phyloP scores from a whole-genome alignment of 1,284 basidiomycete species.

The Schizophyllum amplum region DNA sequence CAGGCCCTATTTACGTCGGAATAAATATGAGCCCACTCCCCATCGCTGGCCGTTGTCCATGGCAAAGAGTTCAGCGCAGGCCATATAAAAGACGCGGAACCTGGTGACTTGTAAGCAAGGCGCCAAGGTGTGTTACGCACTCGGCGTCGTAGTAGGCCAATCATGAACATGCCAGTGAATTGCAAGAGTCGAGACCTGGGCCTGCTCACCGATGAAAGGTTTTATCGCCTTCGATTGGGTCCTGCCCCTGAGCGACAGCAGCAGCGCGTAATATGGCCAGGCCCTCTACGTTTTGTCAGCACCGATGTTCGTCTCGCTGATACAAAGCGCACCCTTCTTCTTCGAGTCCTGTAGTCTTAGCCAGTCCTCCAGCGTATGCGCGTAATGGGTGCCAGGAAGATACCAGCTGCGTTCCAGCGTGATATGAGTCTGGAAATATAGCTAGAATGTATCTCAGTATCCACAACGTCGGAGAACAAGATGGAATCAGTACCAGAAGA shows the following conservation, averaged over 20 bases:
- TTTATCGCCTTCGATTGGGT: slow-evolving; percentile 47
- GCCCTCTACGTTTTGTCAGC: slow-evolving; percentile 28
- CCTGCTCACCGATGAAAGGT: slow-evolving; percentile 44
- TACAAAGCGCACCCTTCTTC: slow-evolving; percentile 22
- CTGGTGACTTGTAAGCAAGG: slow-evolving; percentile 27
- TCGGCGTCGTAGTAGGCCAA: no score
- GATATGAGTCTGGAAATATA: slow-evolving; percentile 66
- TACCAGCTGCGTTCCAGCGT: slow-evolving; percentile 56
- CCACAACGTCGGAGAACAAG: background rate
- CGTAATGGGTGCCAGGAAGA: slow-evolving; percentile 62
- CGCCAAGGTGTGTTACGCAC: no score
- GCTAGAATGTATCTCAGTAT: slow-evolving; percentile 20
- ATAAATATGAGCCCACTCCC: slow-evolving; percentile 32
- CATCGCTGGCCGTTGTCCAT: slow-evolving; percentile 54
- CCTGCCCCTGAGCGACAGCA: slow-evolving; percentile 37
- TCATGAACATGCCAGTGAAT: background rate
- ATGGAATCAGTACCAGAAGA: slow-evolving; percentile 35
- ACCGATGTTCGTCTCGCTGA: background rate
- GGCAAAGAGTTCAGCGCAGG: slow-evolving; percentile 69
- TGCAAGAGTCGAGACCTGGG: background rate
- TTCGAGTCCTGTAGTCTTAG: slow-evolving; percentile 54
- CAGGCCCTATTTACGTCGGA: slow-evolving; percentile 19
- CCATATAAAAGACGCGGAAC: slow-evolving; percentile 71
- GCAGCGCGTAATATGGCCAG: slow-evolving; percentile 44
- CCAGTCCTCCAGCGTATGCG: slow-evolving; percentile 65